Evolutionary conservation across 1,284 basidiomycete species (phyloP).

Genomic region (Puccinia polysora): DNA sequence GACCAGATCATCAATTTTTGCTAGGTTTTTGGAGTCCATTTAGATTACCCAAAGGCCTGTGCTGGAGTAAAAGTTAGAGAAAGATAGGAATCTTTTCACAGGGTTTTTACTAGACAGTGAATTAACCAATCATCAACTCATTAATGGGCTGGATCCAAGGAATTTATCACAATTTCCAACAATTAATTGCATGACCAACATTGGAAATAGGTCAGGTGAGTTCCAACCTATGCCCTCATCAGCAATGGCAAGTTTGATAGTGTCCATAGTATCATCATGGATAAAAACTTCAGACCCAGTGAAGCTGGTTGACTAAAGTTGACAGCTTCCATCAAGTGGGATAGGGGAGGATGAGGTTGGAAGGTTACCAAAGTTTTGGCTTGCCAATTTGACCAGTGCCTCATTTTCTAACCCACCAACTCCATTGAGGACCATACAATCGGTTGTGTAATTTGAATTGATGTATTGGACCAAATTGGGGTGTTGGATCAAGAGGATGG

Average conservation of each 20-base stretch:
- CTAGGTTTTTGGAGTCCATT: slow-evolving; percentile 78
- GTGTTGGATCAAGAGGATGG: slow-evolving; percentile 91
- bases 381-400: slow-evolving; percentile 90
- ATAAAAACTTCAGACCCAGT: slow-evolving; percentile 95
- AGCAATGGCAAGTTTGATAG: slow-evolving; percentile 89
- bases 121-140: slow-evolving; percentile 85
- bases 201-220: slow-evolving; percentile 97
- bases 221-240: slow-evolving; percentile 98
- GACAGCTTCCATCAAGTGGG: slow-evolving; percentile 62
- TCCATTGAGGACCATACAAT: slow-evolving; percentile 98
- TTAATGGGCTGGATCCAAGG: slow-evolving; percentile 80
- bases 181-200: slow-evolving; percentile 97
- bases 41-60: slow-evolving; percentile 99
- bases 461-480: slow-evolving; percentile 87
- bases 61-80: slow-evolving; percentile 98
- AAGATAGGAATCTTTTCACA: slow-evolving; percentile 98
- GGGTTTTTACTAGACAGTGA: slow-evolving; percentile 89
- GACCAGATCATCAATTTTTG: slow-evolving; percentile 84
- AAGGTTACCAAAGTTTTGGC: no score
- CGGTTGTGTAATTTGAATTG: slow-evolving; percentile 94
- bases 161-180: slow-evolving; percentile 99
- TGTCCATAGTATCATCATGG: slow-evolving; percentile 73
- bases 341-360: slow-evolving; percentile 84
- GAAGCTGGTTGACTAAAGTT: slow-evolving; percentile 67
- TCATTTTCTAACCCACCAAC: slow-evolving; percentile 90